Conservation (phyloP, 495 filamentous ascomycete species). For the Penicillium robsamsonii region DNA sequence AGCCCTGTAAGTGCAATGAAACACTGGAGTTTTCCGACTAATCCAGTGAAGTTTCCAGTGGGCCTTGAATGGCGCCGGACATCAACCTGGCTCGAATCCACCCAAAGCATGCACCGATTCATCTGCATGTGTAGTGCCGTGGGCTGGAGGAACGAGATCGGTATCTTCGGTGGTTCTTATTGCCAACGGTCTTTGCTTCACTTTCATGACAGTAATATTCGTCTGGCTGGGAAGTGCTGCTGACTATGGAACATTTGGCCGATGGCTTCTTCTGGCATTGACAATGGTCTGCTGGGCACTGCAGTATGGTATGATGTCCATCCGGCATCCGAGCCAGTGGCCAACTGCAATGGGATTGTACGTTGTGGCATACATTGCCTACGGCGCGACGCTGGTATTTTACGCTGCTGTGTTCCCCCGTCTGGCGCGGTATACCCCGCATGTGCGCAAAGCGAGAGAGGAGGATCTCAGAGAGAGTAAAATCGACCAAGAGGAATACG, state of each 20-base stretch:
- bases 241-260: conserved; percentile 50
- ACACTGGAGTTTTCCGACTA: neutral
- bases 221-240: conserved; percentile 49
- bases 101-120: conserved; percentile 39
- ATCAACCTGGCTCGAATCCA: conserved; percentile 42
- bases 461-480: conserved; percentile 45
- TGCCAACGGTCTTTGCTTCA: conserved; percentile 51
- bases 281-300: conserved; percentile 49
- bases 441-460: conserved; percentile 46
- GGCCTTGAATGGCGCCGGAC: conserved; percentile 44
- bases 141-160: conserved; percentile 44
- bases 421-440: conserved; percentile 46
- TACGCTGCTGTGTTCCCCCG: conserved; percentile 51
- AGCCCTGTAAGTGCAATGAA: conserved; percentile 34
- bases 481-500: conserved; percentile 43
- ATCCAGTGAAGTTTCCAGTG: conserved; percentile 40
- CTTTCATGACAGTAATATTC: conserved; percentile 51
- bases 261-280: conserved; percentile 47
- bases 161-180: conserved; percentile 48
- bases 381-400: conserved; percentile 49
- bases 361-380: conserved; percentile 46
- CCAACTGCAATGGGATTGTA: conserved; percentile 49
- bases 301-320: conserved; percentile 48
- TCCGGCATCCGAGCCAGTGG: conserved; percentile 46
- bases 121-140: conserved; percentile 46